Base-by-base conservation (phyloP, 768 basidiomycete species). In the Mycena haematopus region DNA sequence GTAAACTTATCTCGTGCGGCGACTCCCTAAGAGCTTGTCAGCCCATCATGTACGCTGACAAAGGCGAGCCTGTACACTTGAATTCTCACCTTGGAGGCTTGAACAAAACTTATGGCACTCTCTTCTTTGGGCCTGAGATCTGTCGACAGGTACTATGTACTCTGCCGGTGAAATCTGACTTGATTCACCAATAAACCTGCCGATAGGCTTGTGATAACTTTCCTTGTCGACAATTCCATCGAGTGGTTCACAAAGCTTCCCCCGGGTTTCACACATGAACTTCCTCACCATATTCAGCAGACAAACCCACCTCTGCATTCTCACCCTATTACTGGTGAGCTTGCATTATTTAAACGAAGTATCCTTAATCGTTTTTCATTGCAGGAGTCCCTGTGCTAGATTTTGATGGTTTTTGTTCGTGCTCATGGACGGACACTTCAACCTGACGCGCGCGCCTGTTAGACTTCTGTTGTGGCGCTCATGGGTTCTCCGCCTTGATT, bases 171-270 rank as follows among this genome's bases (percentile, higher is more conserved):
- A 25, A 40, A 27, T 17, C 14, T 22, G 19, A 40, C 40, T 27
- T 13, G 2, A 11, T 54, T 29, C 25, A 27, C 31, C 31, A 21
- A 50, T 31, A 13, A n/a, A n/a, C n/a, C n/a, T n/a, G n/a, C 11
- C 24, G 6, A 27, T 35, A 54, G 44, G 59, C 66, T 83, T 11
- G 69, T 65, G 1, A 80, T 91, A 62, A 89, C 84, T 0, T 89
- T 92, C 67, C 80, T 92, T 9, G 89, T 92, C 29, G 91, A 92
- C 71, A 91, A 92, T 67, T 80, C 75, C 59, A 86, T 93, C 36
- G 92, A 94, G 87, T 93, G 92, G 92, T 88, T 93, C 83, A 89
- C 89, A 13, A 86, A 86, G 71, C 75, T 93, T 9, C 93, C 93
- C 8, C 83, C 88, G 1, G 91, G 91, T 8, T 94, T 94, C 73